These are phyloP conservation scores for Fimicolochytrium jonesii DNA, from an alignment of 192 early-diverging fungal species.

Conservation along the genomic window DNA sequence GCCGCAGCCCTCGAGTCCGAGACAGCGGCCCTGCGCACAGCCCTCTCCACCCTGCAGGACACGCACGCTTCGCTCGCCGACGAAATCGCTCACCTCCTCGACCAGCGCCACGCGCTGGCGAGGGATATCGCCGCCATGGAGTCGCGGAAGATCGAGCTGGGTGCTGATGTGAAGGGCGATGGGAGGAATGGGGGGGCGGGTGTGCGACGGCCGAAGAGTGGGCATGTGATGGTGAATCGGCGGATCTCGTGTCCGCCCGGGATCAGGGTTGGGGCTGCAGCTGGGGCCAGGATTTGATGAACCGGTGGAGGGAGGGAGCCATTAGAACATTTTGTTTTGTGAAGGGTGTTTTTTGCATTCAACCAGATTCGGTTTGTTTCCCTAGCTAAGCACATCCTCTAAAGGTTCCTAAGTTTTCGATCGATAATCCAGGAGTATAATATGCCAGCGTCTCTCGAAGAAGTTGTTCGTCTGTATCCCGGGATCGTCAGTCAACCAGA, in stretches of 20 bases:
- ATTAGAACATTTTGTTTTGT: too few species aligned
- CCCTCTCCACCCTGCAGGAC: background rate
- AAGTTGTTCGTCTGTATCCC: too few species aligned
- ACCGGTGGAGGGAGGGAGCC: too few species aligned
- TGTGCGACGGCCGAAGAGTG: background rate
- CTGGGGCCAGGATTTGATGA: too few species aligned
- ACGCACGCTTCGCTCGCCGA: background rate
- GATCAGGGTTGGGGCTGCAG: too few species aligned
- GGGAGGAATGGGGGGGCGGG: background rate
- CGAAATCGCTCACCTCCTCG: background rate
- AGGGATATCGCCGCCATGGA: conserved; percentile 1
- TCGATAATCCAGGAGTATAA: too few species aligned
- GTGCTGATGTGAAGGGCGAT: background rate
- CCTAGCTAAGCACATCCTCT: too few species aligned
- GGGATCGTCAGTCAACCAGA: too few species aligned
- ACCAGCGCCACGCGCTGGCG: background rate
- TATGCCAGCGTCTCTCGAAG: too few species aligned
- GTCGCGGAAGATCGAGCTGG: background rate
- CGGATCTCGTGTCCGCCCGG: conserved; percentile 5
- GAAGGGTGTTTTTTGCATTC: too few species aligned
- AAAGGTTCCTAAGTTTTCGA: too few species aligned
- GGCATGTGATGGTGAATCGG: background rate
- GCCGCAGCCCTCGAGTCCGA: background rate
- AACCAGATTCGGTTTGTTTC: too few species aligned
- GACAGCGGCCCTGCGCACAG: background rate